Conservation (phyloP, 495 filamentous ascomycete genomes). For the Aspergillus biplanus region DNA sequence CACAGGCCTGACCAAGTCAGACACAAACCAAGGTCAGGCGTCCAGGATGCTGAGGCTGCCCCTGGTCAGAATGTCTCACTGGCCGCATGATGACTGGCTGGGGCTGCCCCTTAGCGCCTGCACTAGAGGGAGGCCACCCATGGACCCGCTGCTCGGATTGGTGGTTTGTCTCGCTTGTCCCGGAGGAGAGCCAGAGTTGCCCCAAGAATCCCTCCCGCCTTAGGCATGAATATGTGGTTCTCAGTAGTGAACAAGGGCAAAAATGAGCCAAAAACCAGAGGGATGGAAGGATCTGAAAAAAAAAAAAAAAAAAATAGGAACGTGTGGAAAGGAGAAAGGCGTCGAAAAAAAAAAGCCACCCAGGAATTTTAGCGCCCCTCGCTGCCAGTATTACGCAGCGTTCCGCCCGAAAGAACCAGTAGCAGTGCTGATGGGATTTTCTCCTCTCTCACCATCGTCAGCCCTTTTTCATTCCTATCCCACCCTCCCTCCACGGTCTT, state of each 20-base stretch:
- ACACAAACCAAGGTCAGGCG: constrained; percentile 2
- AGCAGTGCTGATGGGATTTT: constrained; percentile 2
- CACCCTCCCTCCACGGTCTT: constrained; percentile 26
- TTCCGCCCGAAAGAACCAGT: constrained; percentile 9
- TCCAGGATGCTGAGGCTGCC: constrained; percentile 7
- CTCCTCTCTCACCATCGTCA: constrained; percentile 19
- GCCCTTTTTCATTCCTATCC: constrained; percentile 21
- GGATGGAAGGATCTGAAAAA: background rate
- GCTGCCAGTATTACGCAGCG: constrained; percentile 1
- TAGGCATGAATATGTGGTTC: background rate
- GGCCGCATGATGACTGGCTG: constrained; percentile 15
- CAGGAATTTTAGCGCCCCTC: constrained; percentile 16
- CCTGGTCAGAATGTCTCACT: constrained; percentile 20
- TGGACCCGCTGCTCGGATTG: constrained; percentile 14
- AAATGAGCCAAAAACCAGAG: background rate
- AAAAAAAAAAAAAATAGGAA: background rate
- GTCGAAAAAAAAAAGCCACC: background rate
- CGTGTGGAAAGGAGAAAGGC: background rate
- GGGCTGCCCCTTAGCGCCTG: constrained; percentile 8
- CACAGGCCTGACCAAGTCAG: constrained; percentile 1
- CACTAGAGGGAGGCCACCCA: constrained; percentile 19
- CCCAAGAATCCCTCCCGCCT: background rate
- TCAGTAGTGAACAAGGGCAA: background rate
- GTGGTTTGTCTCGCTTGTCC: constrained; percentile 12
- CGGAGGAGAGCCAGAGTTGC: background rate